Percentiles rank a stretch among this genome's conserved stretches.
phyloP scores from a whole-genome alignment of 192 early-diverging fungal species.

The Endogone sp. region DNA sequence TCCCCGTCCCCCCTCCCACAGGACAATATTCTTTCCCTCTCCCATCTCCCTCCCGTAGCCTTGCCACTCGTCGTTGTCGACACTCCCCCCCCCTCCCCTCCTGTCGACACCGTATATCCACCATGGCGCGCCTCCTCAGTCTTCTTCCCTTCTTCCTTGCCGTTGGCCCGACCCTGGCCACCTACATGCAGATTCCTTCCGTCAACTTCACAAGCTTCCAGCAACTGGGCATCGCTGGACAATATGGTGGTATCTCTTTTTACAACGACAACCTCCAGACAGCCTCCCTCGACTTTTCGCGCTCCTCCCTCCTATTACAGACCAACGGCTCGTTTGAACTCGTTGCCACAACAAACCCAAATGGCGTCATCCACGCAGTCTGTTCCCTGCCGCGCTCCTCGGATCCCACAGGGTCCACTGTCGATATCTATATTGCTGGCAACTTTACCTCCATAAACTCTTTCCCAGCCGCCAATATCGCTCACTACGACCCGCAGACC shows the following conservation, averaged over 20 bases:
- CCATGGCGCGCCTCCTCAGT: too few relatives aligned
- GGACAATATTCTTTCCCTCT: too few relatives aligned
- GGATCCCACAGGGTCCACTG: neutral
- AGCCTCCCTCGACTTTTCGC: constrained; percentile 1
- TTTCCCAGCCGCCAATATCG: constrained; percentile 9
- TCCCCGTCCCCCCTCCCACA: too few relatives aligned
- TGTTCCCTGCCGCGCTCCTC: constrained; percentile 10
- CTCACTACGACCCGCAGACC: constrained; percentile 5
- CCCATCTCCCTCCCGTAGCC: too few relatives aligned
- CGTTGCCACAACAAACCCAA: neutral
- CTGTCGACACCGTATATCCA: too few relatives aligned
- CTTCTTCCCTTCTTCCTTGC: too few relatives aligned
- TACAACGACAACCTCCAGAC: constrained; percentile 4
- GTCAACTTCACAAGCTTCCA: constrained; percentile 1
- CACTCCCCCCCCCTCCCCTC: too few relatives aligned
- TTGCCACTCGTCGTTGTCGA: too few relatives aligned
- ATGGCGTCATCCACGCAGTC: constrained; percentile 17
- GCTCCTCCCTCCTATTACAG: neutral
- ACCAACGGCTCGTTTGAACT: constrained; percentile 13
- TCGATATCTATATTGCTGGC: constrained; percentile 25
- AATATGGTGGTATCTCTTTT: constrained; percentile 24
- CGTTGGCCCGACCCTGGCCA: too few relatives aligned
- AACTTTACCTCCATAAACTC: constrained; percentile 15
- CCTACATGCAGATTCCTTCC: too few relatives aligned
- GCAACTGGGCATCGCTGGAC: constrained; percentile 23